phyloP scores from a whole-genome alignment of 2,329 filamentous ascomycete species.

The Microdochium paspali region DNA sequence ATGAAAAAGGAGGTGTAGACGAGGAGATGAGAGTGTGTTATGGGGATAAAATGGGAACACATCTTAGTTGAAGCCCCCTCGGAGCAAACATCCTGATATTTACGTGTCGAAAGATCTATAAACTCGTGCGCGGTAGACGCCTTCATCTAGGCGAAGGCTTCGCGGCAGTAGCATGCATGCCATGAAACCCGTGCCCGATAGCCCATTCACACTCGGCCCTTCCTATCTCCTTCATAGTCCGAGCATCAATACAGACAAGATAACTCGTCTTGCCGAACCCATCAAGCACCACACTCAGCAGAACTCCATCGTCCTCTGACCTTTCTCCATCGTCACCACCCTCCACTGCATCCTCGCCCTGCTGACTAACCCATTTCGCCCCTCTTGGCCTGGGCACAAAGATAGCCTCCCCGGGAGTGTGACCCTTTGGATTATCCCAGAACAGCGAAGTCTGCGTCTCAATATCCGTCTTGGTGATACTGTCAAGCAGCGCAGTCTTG shows the following conservation, averaged over 20 bases:
- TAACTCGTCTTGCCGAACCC: conserved; percentile 34
- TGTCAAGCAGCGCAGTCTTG: conserved; percentile 50
- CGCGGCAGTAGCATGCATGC: conserved; percentile 19
- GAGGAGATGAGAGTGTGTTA: too few relatives aligned
- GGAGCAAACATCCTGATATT: too few relatives aligned
- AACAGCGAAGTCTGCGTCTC: conserved; percentile 36
- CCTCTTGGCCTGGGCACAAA: conserved; percentile 47
- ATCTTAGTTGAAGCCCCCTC: too few relatives aligned
- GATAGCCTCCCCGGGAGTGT: conserved; percentile 62
- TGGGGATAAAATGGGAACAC: too few relatives aligned
- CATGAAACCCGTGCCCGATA: conserved; percentile 39
- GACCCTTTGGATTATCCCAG: conserved; percentile 48
- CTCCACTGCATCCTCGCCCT: not conserved
- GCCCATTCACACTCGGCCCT: conserved; percentile 31
- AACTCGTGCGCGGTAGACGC: too few relatives aligned
- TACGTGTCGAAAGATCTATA: too few relatives aligned
- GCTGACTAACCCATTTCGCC: not conserved
- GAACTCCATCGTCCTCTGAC: conserved; percentile 53
- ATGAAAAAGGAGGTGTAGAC: too few relatives aligned
- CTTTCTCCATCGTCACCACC: conserved; percentile 15
- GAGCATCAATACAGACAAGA: conserved; percentile 34
- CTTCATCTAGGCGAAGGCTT: too few relatives aligned
- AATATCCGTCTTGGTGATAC: conserved; percentile 56
- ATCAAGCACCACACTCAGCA: conserved; percentile 44
- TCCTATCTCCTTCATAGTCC: conserved; percentile 33